Conservation (phyloP, 352 stramenopile species). For the Phytophthora chlamydospora region DNA sequence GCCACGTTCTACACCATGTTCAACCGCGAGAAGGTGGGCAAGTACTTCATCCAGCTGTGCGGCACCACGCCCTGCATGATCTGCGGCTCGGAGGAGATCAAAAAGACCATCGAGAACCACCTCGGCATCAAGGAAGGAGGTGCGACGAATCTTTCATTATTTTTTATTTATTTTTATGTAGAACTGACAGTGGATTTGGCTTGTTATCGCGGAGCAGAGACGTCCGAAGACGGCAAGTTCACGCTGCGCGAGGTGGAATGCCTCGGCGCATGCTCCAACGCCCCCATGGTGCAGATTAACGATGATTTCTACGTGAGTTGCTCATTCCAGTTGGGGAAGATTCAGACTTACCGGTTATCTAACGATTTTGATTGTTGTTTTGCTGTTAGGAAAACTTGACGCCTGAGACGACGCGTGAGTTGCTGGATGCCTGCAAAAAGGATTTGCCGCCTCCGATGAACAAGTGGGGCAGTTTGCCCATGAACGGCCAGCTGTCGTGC, state of each 20-base stretch:
- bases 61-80: slow-evolving; percentile 99
- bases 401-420: slow-evolving; percentile 95
- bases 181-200: not conserved
- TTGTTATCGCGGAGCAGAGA: slow-evolving; percentile 51
- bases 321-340: not conserved
- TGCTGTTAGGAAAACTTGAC: slow-evolving; percentile 96
- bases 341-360: slow-evolving; percentile 11
- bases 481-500: slow-evolving; percentile 99
- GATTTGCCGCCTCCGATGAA: slow-evolving; percentile 94
- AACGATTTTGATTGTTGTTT: slow-evolving; percentile 15
- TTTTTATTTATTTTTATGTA: not conserved
- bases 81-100: slow-evolving; percentile 99
- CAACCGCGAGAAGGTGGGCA: slow-evolving; percentile 95
- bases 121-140: slow-evolving; percentile 97
- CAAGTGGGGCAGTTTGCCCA: slow-evolving; percentile 98
- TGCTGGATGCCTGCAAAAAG: slow-evolving; percentile 97
- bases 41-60: slow-evolving; percentile 97
- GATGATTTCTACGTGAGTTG: slow-evolving; percentile 95
- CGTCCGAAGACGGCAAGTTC: slow-evolving; percentile 80
- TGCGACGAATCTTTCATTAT: slow-evolving; percentile 19
- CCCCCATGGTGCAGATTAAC: slow-evolving; percentile 99
- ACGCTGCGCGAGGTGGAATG: slow-evolving; percentile 99
- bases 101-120: slow-evolving; percentile 97
- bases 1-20: slow-evolving; percentile 99
- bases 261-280: slow-evolving; percentile 98